Base-by-base conservation (phyloP, 1,284 basidiomycete species). In the Tilletia setariae region DNA sequence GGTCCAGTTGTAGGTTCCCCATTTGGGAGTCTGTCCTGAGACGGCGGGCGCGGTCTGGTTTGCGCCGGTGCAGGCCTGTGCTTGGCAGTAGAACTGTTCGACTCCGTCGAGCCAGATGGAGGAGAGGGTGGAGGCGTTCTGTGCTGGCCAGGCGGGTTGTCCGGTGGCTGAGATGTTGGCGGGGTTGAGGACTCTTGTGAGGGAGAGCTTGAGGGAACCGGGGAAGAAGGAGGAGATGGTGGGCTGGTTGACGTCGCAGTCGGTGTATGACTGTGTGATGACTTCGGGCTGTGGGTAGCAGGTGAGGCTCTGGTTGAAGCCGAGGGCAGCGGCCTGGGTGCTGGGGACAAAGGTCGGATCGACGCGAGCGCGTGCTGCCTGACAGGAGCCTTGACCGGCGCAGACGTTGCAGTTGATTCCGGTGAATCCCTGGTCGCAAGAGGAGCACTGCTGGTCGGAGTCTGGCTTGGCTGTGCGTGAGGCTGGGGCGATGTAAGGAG, bases 341-440 rank as follows among this genome's bases (percentile, higher is more conserved):
- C 32, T 66, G 66, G 65, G 61, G 40, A 68, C 42, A 23, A 53
- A 68, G 53, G 15, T 69, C 67, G n/a, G 69, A 69, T 43, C 19
- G 30, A 73, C 61, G 0, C 70, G 64, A 25, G 25, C 25, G 43
- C 64, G 49, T 53, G 68, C 69, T 0, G 68, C 62, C 53, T 75
- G 74, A 43, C 76, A 78, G 1, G 76, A 67, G 53, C 47, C 62
- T 16, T 69, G n/a, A 6, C 72, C 65, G 28, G 69, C 65, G 53
- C 76, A 78, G 63, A 78, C 63, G 59, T 78, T 78, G 70, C 76
- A 78, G 66, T 78, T 78, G 69, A 76, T 63, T 25, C 76, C 75
- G 13, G 69, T 68, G 53, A 76, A 76, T 40, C 75, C 76, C 11
- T 64, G 46, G 49, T 75, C 74, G 61, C 76, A 78, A 1, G 68